Conservation (phyloP, 768 basidiomycete genomes). For the Cantharellus anzutake region DNA sequence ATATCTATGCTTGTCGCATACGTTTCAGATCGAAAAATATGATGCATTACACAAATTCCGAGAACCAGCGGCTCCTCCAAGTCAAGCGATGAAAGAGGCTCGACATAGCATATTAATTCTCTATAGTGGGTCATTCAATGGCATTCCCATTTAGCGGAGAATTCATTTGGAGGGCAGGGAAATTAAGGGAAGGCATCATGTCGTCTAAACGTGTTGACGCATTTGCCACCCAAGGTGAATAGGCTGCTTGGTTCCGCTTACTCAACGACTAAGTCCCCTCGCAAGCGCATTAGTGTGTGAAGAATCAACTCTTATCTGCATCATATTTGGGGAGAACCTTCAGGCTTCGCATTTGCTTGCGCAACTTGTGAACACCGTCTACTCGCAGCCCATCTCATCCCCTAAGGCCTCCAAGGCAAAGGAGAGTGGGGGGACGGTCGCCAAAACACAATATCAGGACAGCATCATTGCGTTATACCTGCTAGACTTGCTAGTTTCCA, state of each 20-base stretch:
- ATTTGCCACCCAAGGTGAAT: not conserved
- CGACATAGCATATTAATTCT: not conserved
- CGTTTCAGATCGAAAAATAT: too few species aligned
- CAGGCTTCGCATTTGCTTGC: not conserved
- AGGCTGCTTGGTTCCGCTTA: not conserved
- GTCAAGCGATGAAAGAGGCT: not conserved
- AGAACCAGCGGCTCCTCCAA: not conserved
- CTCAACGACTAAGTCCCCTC: not conserved
- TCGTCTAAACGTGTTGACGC: not conserved
- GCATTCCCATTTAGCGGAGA: not conserved
- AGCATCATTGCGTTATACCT: not conserved
- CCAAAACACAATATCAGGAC: not conserved
- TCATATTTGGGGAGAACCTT: not conserved
- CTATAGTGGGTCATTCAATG: not conserved
- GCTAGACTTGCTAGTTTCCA: not conserved
- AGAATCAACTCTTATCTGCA: not conserved
- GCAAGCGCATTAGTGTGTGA: not conserved
- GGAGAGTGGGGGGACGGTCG: not conserved
- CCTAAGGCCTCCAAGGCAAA: not conserved
- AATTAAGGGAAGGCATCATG: not conserved
- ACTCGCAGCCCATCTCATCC: too few species aligned
- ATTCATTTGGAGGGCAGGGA: not conserved
- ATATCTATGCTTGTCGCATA: too few species aligned
- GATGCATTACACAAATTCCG: too few species aligned
- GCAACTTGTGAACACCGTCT: not conserved